A percentile compares a stretch with the other conserved stretches of the same genome.
phyloP scores from a whole-genome alignment of 2,329 filamentous ascomycete species.

The Fusarium oligoseptatum region DNA sequence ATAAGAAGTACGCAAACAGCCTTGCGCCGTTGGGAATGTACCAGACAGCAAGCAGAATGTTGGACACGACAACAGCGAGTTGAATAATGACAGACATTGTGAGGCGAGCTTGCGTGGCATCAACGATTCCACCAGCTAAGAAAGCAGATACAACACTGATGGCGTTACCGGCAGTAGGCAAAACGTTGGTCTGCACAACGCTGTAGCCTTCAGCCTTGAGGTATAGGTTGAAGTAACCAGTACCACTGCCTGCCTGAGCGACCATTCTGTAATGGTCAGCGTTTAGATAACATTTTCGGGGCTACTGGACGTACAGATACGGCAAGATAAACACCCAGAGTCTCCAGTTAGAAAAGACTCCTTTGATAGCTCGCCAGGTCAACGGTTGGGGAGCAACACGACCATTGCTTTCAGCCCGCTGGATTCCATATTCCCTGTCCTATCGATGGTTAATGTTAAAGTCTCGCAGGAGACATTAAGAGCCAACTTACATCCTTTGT shows the following conservation, averaged over 20 bases:
- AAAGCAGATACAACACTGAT: background rate
- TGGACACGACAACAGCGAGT: background rate
- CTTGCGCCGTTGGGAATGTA: background rate
- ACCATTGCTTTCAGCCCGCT: conserved; percentile 16
- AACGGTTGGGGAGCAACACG: conserved; percentile 21
- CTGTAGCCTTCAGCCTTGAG: background rate
- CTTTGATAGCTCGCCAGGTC: background rate
- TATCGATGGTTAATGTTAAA: background rate
- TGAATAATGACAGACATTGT: conserved; percentile 1
- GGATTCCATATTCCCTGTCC: conserved; percentile 24
- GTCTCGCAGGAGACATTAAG: too few species aligned
- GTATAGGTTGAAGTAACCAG: background rate
- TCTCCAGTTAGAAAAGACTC: background rate
- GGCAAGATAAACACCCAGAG: background rate
- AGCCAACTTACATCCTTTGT: background rate
- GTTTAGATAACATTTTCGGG: background rate
- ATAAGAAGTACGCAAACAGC: background rate
- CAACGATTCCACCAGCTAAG: background rate
- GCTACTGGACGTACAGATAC: background rate
- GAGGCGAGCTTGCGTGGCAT: background rate
- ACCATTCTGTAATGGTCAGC: background rate
- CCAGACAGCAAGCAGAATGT: background rate
- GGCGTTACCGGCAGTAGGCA: background rate
- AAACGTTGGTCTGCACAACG: background rate
- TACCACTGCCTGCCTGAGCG: background rate